A percentile compares a stretch with the other conserved stretches of the same genome.
Conservation (phyloP, 2,329 filamentous ascomycete species). For the Fusarium penzigii region DNA sequence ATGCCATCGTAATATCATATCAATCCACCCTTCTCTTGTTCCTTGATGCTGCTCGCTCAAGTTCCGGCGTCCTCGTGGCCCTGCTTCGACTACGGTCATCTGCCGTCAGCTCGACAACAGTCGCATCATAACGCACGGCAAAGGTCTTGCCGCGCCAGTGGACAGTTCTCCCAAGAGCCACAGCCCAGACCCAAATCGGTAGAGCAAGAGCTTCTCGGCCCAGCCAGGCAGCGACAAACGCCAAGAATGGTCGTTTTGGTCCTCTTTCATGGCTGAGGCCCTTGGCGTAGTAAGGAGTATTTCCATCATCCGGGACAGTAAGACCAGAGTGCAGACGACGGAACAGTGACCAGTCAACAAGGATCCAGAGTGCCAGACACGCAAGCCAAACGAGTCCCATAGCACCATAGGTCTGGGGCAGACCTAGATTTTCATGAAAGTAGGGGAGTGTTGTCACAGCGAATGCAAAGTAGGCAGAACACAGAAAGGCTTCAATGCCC, state of each 20-base stretch:
- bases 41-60: conserved; percentile 25
- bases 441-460: conserved; percentile 73
- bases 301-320: conserved; percentile 68
- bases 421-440: conserved; percentile 52
- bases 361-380: conserved; percentile 70
- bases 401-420: conserved; percentile 67
- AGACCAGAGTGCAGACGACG: conserved; percentile 70
- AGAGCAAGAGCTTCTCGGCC: conserved; percentile 80
- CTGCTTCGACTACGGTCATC: conserved; percentile 13
- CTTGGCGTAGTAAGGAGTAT: conserved; percentile 75
- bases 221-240: conserved; percentile 83
- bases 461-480: conserved; percentile 78
- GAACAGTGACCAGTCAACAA: conserved; percentile 74
- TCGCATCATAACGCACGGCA: conserved; percentile 80
- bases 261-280: conserved; percentile 42
- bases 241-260: conserved; percentile 57
- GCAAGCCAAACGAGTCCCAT: conserved; percentile 67
- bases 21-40: conserved; percentile 29
- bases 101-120: conserved; percentile 54
- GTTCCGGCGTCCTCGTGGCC: conserved; percentile 20
- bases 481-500: conserved; percentile 85
- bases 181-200: conserved; percentile 88
- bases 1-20: conserved; percentile 1
- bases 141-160: conserved; percentile 85
- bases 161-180: conserved; percentile 84